Evolutionary conservation across 306 rosid genomes (phyloP), one percentile per base, ranked within the genome.

Genomic region (Malus asiatica): DNA sequence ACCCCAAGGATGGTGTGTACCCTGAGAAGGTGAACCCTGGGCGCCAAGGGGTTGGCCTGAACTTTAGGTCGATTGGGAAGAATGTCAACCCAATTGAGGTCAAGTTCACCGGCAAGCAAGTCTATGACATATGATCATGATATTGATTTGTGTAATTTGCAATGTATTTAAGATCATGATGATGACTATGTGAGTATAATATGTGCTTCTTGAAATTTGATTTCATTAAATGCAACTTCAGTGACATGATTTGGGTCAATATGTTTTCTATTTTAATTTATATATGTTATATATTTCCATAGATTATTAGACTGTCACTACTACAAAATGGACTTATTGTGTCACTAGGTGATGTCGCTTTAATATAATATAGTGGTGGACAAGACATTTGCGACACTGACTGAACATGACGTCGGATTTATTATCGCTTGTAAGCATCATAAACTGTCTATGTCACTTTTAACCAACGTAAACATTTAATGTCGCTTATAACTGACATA

Each of bases 11-110:
- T 61, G 99, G 99, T 3, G 98, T 95, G 4, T 96, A 96, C 85
- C 99, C 99, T 0, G 99, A 96, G 89, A 96, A 96, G 91, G 99
- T 96, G 23, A 96, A 96, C 86, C 87, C 97, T 0, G 99, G 98
- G 35, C 90, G 99, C 68, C 78, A 90, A 88, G 99, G 99, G 4
- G 99, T 92, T 40, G 99, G 98, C 1, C 68, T 0, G 86, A 95
- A 95, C 87, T 90, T 51, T 65, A 87, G 99, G 93, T 96, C 99
- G 10, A 92, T 95, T 35, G 98, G 98, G 8, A 92, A 96, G 93
- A 96, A 96, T 81, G 88, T 78, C 8, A 92, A 15, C 86, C 96
- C 99, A 0, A 92, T 96, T 72, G 97, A 96, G 87, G 96, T 96
- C 35, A 96, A 96, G 91, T 96, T 96, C 84, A 96, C 99, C 55